phyloP scores from a whole-genome alignment of 257 asterid species.

The Solanum arcanum region DNA sequence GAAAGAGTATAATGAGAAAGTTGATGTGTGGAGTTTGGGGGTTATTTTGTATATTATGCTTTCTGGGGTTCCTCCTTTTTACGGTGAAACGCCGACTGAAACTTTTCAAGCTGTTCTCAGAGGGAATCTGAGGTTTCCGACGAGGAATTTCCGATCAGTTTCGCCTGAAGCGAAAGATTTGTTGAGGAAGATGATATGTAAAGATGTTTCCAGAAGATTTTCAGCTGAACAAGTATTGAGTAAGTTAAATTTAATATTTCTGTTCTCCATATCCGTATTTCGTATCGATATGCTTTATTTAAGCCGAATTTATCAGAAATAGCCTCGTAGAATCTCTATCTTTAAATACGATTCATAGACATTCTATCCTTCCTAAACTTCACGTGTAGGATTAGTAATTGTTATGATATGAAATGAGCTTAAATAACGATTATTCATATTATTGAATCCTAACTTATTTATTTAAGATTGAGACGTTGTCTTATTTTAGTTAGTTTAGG shows the following conservation, averaged over 20 bases:
- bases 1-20: conserved; percentile 34
- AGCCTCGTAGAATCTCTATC: no score
- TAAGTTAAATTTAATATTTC: neutral
- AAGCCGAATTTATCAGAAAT: no score
- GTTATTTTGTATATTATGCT: conserved; percentile 24
- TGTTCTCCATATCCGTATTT: neutral
- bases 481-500: neutral
- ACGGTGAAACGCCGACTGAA: conserved; percentile 12
- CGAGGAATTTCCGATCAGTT: conserved; percentile 8
- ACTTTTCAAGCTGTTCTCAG: conserved; percentile 22
- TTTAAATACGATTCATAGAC: no score
- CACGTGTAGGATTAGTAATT: no score
- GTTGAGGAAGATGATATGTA: conserved; percentile 27
- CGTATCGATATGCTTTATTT: no score
- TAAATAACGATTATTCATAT: neutral
- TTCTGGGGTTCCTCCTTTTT: conserved; percentile 36
- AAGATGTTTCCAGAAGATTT: conserved; percentile 16
- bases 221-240: conserved; percentile 29
- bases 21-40: conserved; percentile 38
- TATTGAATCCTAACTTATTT: neutral
- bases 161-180: conserved; percentile 25
- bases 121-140: conserved; percentile 21
- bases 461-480: neutral
- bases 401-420: neutral
- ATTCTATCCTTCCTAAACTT: no score